These are phyloP conservation scores for Salix dunnii DNA, from an alignment of 345 rosid species.

Conservation along the genomic window DNA sequence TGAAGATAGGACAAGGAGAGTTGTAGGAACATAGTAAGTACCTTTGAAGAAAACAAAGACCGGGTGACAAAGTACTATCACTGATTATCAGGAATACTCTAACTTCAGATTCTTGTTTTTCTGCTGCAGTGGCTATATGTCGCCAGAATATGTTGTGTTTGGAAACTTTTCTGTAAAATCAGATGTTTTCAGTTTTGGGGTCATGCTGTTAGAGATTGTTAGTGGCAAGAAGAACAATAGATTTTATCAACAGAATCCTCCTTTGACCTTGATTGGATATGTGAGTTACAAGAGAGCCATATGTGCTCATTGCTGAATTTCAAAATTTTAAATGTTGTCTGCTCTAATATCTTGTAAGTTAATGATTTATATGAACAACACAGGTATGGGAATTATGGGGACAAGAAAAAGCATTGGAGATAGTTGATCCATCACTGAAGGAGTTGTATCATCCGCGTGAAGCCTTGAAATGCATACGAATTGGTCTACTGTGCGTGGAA, in stretches of 20 bases:
- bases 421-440: background rate
- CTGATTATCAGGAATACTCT: no score
- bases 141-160: background rate
- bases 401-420: background rate
- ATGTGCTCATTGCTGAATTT: background rate
- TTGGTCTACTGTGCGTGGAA: constrained; percentile 6
- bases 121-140: background rate
- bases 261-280: constrained; percentile 12
- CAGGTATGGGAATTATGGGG: constrained; percentile 6
- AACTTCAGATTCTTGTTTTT: background rate
- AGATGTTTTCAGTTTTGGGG: constrained; percentile 26
- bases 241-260: constrained; percentile 2
- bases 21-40: constrained; percentile 75
- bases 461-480: constrained; percentile 6
- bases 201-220: background rate
- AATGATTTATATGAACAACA: background rate
- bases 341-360: background rate
- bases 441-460: background rate
- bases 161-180: constrained; percentile 20
- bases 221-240: constrained; percentile 14
- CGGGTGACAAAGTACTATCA: no score
- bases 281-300: constrained; percentile 1
- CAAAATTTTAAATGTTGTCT: background rate
- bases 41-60: background rate
- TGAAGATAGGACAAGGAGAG: constrained; percentile 48